Evolutionary conservation across 2,329 filamentous ascomycete genomes (phyloP).

Genomic region (Botrytis squamosa): DNA sequence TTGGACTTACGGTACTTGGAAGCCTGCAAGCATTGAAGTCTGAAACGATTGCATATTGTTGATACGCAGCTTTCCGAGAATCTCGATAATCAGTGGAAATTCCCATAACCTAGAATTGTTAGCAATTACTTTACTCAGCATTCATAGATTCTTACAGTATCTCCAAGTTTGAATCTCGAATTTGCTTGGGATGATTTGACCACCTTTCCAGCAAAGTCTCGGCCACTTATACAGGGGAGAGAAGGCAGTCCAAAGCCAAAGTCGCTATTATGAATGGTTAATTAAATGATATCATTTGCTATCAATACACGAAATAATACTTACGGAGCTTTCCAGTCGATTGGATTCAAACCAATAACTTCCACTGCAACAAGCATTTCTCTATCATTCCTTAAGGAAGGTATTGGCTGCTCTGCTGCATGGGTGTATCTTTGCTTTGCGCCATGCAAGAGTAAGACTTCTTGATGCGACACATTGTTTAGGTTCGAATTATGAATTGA

Average conservation of each 20-base stretch:
- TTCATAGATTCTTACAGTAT: conserved; percentile 45
- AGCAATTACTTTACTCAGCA: conserved; percentile 31
- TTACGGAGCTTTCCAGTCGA: conserved; percentile 78
- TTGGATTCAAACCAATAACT: conserved; percentile 66
- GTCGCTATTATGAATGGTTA: conserved; percentile 29
- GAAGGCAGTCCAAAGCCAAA: conserved; percentile 37
- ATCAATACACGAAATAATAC: conserved; percentile 58
- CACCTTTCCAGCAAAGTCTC: conserved; percentile 65
- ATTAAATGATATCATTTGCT: not conserved
- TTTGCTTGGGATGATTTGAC: conserved; percentile 46
- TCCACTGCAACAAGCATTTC: conserved; percentile 62
- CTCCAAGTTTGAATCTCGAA: conserved; percentile 54
- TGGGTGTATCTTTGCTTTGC: conserved; percentile 51
- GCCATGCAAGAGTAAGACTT: conserved; percentile 51
- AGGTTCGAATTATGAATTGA: conserved; percentile 19
- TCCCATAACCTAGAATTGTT: conserved; percentile 39
- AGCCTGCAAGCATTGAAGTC: conserved; percentile 37
- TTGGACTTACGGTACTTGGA: conserved; percentile 27
- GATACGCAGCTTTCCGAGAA: conserved; percentile 36
- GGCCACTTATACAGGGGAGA: conserved; percentile 37
- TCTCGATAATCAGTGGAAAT: conserved; percentile 39
- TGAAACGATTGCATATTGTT: conserved; percentile 53
- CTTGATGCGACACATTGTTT: conserved; percentile 40
- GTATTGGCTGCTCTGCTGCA: conserved; percentile 47
- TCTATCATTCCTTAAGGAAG: conserved; percentile 51